Evolutionary conservation across 2,329 filamentous ascomycete species (phyloP), one percentile per base, ranked within the genome.

Genomic region (Emergomyces orientalis): DNA sequence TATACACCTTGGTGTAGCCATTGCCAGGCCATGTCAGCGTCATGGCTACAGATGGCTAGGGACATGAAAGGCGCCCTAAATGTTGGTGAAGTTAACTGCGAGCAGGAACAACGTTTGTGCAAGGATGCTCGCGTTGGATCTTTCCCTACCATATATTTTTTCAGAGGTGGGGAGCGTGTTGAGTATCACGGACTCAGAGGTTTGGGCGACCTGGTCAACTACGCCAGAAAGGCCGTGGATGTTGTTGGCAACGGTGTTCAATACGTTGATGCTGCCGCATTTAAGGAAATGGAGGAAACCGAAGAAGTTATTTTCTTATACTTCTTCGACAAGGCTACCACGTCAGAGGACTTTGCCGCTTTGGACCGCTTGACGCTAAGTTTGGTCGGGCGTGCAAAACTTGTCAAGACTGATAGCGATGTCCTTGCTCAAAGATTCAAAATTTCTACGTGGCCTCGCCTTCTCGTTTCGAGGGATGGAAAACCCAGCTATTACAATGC

Each of bases 1-100:
- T 97, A 97, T 74, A 92, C 91, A 22, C 95, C 94, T 6, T 97
- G 93, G 94, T 99, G 94, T 75, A 86, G 87, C 69, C 94, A 99
- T 77, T 99, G 95, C 76, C 90, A 96, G 77, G 90, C 90, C 45
- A 86, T 99, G 82, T 90, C 89, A 43, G 89, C 94, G 2, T 91
- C 86, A 67, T 99, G 94, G 94, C 81, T 86, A 65, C 89, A 93
- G 70, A 85, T 99, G 76, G 89, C 89, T 54, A 91, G 92, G 73
- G 90, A 93, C 71, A 94, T 97, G 90, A 86, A 91, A 75, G 89
- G 88, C 52, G 87, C 85, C 67, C 84, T 99, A 64, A 97, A 97
- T 72, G 82, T 99, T 70, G 94, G 93, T 64, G 92, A 97, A 75
- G 93, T 99, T 67, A 96, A 99, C 77, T 99, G 94, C 72, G 93